A percentile compares a stretch with the other conserved stretches of the same genome.
Evolutionary conservation across 2,329 filamentous ascomycete genomes (phyloP).

Genomic region (Aspergillus costaricaensis): DNA sequence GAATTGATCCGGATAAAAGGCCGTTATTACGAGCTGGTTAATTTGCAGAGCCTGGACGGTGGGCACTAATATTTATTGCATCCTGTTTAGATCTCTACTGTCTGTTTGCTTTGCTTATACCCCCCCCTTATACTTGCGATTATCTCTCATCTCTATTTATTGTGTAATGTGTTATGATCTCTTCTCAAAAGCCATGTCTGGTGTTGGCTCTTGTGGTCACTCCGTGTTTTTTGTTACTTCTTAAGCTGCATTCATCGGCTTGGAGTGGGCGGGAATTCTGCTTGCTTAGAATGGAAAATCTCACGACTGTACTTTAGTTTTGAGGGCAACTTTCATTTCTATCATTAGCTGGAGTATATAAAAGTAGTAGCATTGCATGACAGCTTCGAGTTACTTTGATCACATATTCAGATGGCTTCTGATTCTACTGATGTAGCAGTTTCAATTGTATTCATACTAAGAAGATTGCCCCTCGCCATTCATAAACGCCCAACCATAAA

Average conservation of each 20-base stretch:
- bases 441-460: background rate
- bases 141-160: background rate
- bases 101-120: background rate
- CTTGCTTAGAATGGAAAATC: background rate
- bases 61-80: slow-evolving; percentile 28
- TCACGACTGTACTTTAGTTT: background rate
- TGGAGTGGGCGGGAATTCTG: slow-evolving; percentile 3
- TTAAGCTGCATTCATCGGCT: background rate
- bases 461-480: background rate
- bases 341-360: background rate
- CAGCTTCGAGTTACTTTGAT: background rate
- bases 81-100: slow-evolving; percentile 8
- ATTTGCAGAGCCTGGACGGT: slow-evolving; percentile 75
- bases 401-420: background rate
- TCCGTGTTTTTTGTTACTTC: background rate
- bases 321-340: background rate
- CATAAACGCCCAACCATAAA: background rate
- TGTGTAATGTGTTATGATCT: slow-evolving; percentile 1
- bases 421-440: background rate
- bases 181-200: background rate
- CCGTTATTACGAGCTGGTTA: slow-evolving; percentile 76
- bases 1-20: slow-evolving; percentile 71
- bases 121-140: slow-evolving; percentile 1
- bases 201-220: background rate
- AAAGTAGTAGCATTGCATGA: background rate